Evolutionary conservation across 2,329 filamentous ascomycete species (phyloP), one percentile per base, ranked within the genome.

Genomic region (Xylaria sp.): DNA sequence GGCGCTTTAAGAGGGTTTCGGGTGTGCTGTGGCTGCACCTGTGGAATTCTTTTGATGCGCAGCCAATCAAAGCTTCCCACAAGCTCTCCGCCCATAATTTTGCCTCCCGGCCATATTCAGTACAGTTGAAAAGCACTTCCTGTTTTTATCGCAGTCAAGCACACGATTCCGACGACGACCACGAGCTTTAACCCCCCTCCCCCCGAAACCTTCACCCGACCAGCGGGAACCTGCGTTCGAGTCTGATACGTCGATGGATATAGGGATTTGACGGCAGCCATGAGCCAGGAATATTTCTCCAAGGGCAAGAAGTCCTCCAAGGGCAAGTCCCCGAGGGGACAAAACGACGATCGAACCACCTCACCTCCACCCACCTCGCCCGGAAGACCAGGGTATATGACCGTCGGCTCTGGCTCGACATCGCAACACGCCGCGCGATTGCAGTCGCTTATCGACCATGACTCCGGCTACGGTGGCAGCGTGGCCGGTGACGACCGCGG

Each of bases 381-480:
- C 45, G 68, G 63, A 53, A 68, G 67, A 57, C 88, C 88, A 46
- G 81, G 85, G 54, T 97, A 92, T 74, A 90, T 96, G 87, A 95
- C 91, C 4, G 90, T 97, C 46, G 93, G 93, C 53, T 86, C 81
- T 62, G 92, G 92, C 48, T 86, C 87, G 50, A 86, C 89, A 19
- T 92, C 92, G 18, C 86, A 91, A 68, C 90, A 91, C 70, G 92
- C 91, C 37, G 84, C 89, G 24, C 87, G 87, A 50, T 79, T 97
- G 38, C 90, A 94, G 72, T 85, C 87, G 17, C 83, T 95, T 64
- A 78, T 97, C 50, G 91, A 96, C 57, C 78, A 85, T 53, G 94
- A 99, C 71, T 97, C 93, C 17, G 94, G 93, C 6, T 97, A 97
- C 68, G 92, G 91, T 50, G 89, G 89, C 41, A 96, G 91, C 70